Evolutionary conservation across 2,329 filamentous ascomycete genomes (phyloP), one percentile per base, ranked within the genome.

Genomic region (Calonectria multiphialidica): DNA sequence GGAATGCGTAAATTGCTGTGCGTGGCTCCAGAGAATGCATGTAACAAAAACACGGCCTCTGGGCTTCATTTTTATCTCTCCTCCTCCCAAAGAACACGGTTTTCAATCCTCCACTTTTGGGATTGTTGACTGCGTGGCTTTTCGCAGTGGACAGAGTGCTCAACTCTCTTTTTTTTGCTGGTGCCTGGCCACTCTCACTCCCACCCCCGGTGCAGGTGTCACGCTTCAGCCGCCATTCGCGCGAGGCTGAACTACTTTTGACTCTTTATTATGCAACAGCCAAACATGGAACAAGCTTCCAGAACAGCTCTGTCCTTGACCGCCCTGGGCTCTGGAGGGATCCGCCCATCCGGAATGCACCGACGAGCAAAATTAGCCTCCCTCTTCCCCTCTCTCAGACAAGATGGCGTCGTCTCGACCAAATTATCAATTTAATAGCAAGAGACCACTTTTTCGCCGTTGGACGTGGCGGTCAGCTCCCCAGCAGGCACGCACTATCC

Each of bases 21-120:
- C 53, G 53, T 57, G 33, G 53, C 33, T 57, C n/a, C 50, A 37
- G 30, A 23, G 33, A n/a, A 57, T 55, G 30, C 28, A 45, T 45
- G 18, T 18, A 45, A n/a, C n/a, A 40, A 53, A 57, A 57, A 35
- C 50, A 57, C 10, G 50, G 18, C 50, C n/a, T n/a, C 40, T 57
- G 8, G n/a, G n/a, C 44, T 53, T 44, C 37, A 28, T 37, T 59
- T 59, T 25, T 59, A 18, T 62, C 35, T 61, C 23, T 40, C 15
- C 7, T 30, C 18, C 6, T 15, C 21, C 10, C 37, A 66, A 59
- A 66, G 68, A 70, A 70, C 68, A 70, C 68, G 40, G 50, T 70
- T 70, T 47, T 65, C 68, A 33, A 50, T 37, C 33, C 37, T 49
- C 42, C 53, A 42, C 35, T 44, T 42, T 16, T 16, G 53, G 12